Conservation (phyloP, 2,329 filamentous ascomycete species). For the Metarhizium robertsii region DNA sequence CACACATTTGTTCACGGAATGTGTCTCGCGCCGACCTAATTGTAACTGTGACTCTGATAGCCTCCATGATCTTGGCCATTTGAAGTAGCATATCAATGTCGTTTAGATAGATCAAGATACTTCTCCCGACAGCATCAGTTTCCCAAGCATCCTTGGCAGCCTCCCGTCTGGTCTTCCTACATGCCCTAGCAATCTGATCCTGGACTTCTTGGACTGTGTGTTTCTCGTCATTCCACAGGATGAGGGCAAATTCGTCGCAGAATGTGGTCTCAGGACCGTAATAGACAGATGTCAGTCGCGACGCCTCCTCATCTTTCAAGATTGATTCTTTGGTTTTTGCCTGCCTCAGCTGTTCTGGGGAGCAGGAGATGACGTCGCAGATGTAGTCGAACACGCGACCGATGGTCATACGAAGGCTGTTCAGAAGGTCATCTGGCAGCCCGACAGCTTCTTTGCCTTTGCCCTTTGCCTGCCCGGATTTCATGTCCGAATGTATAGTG, state of each 20-base stretch:
- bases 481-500: conserved; percentile 72
- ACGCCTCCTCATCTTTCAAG: conserved; percentile 68
- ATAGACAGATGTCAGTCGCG: conserved; percentile 58
- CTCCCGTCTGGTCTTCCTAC: conserved; percentile 59
- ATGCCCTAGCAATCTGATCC: conserved; percentile 84
- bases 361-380: conserved; percentile 96
- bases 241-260: conserved; percentile 62
- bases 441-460: conserved; percentile 49
- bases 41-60: conserved; percentile 93
- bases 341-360: conserved; percentile 85
- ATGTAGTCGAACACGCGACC: conserved; percentile 84
- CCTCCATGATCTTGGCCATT: conserved; percentile 81
- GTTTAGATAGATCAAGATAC: conserved; percentile 66
- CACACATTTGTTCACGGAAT: conserved; percentile 96
- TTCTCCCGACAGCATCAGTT: conserved; percentile 80
- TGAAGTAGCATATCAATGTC: conserved; percentile 64
- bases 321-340: conserved; percentile 78
- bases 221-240: conserved; percentile 98
- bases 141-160: conserved; percentile 73
- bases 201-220: conserved; percentile 88
- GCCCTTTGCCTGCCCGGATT: conserved; percentile 44
- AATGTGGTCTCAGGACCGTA: conserved; percentile 52
- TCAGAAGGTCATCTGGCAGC: conserved; percentile 65
- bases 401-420: conserved; percentile 77
- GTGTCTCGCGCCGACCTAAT: conserved; percentile 90